These are phyloP conservation scores for Cadophora malorum DNA, from an alignment of 2,329 filamentous ascomycete species.

Conservation along the genomic window DNA sequence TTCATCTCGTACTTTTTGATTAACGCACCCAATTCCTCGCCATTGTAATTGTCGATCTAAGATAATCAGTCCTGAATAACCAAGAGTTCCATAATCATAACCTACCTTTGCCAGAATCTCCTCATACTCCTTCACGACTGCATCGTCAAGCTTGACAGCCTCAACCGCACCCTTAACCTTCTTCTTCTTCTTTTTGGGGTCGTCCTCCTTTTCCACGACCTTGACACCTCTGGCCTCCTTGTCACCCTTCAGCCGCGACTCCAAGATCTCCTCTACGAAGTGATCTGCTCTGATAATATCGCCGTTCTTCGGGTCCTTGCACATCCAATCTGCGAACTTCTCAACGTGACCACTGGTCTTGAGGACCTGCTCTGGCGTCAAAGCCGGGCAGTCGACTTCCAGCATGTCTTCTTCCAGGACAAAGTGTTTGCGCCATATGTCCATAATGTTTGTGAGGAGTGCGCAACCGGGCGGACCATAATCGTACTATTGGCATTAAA, in stretches of 20 bases:
- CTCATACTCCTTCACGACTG: conserved; percentile 86
- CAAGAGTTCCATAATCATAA: neutral
- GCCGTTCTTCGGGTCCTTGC: conserved; percentile 96
- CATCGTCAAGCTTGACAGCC: conserved; percentile 85
- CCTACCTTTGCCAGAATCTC: conserved; percentile 77
- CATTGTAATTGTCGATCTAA: conserved; percentile 91
- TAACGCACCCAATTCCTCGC: conserved; percentile 82
- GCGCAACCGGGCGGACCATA: conserved; percentile 75
- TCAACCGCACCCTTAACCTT: conserved; percentile 79
- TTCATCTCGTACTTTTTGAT: conserved; percentile 92
- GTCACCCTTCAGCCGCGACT: conserved; percentile 85
- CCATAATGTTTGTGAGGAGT: conserved; percentile 72
- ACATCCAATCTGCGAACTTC: conserved; percentile 97
- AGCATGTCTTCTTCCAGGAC: conserved; percentile 78
- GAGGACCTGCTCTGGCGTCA: conserved; percentile 91
- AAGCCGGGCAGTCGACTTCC: conserved; percentile 82
- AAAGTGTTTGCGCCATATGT: conserved; percentile 77
- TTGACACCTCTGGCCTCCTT: conserved; percentile 89
- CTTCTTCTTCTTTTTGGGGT: conserved; percentile 82
- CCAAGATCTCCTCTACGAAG: conserved; percentile 92
- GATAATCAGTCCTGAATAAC: conserved; percentile 28
- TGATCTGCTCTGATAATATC: conserved; percentile 97
- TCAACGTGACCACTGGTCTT: conserved; percentile 97
- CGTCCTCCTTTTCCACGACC: conserved; percentile 76
- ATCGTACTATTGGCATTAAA: conserved; percentile 55